These are phyloP conservation scores for Calonectria ilicicola DNA, from an alignment of 2,329 filamentous ascomycete species.

Conservation along the genomic window DNA sequence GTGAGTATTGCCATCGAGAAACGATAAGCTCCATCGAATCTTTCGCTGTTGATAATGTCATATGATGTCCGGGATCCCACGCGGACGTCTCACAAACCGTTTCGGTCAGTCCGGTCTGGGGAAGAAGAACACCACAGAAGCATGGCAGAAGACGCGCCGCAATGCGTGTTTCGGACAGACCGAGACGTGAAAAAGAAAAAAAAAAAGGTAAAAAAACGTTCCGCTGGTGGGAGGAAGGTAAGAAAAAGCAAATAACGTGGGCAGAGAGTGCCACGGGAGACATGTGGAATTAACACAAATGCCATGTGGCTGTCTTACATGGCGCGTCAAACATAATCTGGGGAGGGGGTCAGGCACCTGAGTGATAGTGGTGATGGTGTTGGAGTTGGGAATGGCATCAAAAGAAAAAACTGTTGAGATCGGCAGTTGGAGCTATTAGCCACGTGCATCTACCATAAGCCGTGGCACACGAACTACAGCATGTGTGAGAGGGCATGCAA, in stretches of 20 bases:
- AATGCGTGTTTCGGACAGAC: background rate
- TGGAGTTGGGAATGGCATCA: background rate
- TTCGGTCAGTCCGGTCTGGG: background rate
- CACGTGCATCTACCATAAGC: background rate
- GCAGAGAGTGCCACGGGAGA: background rate
- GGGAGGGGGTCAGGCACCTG: background rate
- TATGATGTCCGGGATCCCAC: slow-evolving; percentile 5
- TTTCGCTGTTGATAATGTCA: background rate
- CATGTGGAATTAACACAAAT: background rate
- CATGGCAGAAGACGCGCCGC: background rate
- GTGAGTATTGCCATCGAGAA: background rate
- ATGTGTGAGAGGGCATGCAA: background rate
- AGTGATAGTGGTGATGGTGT: background rate
- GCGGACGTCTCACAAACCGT: background rate
- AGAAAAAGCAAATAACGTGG: background rate
- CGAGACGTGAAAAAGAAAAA: background rate
- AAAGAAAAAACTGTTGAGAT: background rate
- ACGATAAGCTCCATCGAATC: background rate
- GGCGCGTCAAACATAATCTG: background rate
- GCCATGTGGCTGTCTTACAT: slow-evolving; percentile 2
- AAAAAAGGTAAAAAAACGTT: background rate
- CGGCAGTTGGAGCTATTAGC: background rate
- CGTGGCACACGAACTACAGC: background rate
- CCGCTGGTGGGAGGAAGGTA: background rate
- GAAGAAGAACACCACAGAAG: background rate